Base-by-base conservation (phyloP, 78 protist genomes). In the Dictyostelium capitatum region DNA sequence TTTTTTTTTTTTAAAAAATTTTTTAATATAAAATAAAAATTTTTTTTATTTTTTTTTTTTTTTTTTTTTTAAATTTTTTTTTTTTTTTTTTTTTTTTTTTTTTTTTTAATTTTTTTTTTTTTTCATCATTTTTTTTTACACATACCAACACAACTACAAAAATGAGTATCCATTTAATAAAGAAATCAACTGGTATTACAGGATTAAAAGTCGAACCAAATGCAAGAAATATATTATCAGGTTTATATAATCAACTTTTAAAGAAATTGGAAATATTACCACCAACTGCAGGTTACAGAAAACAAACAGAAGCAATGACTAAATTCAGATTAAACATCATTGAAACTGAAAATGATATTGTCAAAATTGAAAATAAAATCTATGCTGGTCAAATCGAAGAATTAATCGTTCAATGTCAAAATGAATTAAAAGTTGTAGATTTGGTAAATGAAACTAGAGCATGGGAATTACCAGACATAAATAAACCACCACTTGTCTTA, bases 181-280 rank as follows among this genome's bases (percentile, higher is more conserved):
- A 87, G 50, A 87, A 87, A 64, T 87, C 92, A 48, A 87, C 92
- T 25, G 92, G 92, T 87, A 37, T 87, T 12, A 77, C 92, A 19
- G 92, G 92, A 47, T 47, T 87, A 23, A 69, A 62, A 47, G 92
- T 87, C 32, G 64, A 87, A 87, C 92, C 92, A 59, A 53, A 77
- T 48, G 92, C 84, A 23, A 74, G 92, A 77, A 20, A 56, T 46
- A 87, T 87, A n/a, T 77, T 87, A 25, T 59, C 84, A 28, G 92
- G 67, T 30, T 73, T 87, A 19, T 87, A 77, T 4, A 20, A 50
- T 32, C 57, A 87, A 80, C 78, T 82, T 15, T 50, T 87, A 56
- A 74, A 25, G n/a, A 80, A 87, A 69, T 51, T 87, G 8, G 41
- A 77, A 59, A 62, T 50, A 14, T 65, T 87, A 4, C 85, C 82